These are phyloP conservation scores for Neodidymelliopsis sp. DNA, from an alignment of 2,329 filamentous ascomycete genomes.

Conservation along the genomic window DNA sequence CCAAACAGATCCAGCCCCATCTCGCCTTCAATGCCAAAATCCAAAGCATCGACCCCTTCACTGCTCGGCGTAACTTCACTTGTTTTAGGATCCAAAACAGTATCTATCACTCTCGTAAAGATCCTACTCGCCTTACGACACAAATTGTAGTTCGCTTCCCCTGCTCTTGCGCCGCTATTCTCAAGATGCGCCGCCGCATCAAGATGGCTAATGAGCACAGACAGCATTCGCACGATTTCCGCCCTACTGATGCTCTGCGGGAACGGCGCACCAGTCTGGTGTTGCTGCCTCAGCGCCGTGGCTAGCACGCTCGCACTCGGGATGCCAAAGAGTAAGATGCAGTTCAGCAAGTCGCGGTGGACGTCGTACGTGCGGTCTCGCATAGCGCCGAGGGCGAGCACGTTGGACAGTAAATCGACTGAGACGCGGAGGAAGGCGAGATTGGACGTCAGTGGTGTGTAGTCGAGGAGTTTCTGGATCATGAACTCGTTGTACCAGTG, in stretches of 20 bases:
- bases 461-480: slow-evolving; percentile 44
- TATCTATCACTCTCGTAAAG: slow-evolving; percentile 42
- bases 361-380: slow-evolving; percentile 44
- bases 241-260: slow-evolving; percentile 43
- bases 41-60: slow-evolving; percentile 20
- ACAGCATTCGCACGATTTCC: slow-evolving; percentile 50
- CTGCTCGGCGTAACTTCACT: slow-evolving; percentile 22
- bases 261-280: slow-evolving; percentile 36
- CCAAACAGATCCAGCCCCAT: slow-evolving; percentile 30
- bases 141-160: slow-evolving; percentile 45
- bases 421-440: slow-evolving; percentile 34
- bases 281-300: slow-evolving; percentile 40
- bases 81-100: slow-evolving; percentile 35
- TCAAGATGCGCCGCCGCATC: slow-evolving; percentile 42
- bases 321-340: slow-evolving; percentile 40
- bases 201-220: slow-evolving; percentile 51
- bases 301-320: slow-evolving; percentile 40
- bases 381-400: slow-evolving; percentile 36
- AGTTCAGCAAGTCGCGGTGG: slow-evolving; percentile 40
- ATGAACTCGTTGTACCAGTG: slow-evolving; percentile 49
- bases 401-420: slow-evolving; percentile 37
- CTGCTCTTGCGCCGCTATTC: slow-evolving; percentile 41
- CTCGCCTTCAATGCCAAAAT: slow-evolving; percentile 24
- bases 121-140: slow-evolving; percentile 41
- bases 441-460: slow-evolving; percentile 34